A percentile compares a stretch with the other conserved stretches of the same genome.
These are phyloP conservation scores for Annona cherimola DNA, from an alignment of 164 flowering plant genomes.

Conservation along the genomic window DNA sequence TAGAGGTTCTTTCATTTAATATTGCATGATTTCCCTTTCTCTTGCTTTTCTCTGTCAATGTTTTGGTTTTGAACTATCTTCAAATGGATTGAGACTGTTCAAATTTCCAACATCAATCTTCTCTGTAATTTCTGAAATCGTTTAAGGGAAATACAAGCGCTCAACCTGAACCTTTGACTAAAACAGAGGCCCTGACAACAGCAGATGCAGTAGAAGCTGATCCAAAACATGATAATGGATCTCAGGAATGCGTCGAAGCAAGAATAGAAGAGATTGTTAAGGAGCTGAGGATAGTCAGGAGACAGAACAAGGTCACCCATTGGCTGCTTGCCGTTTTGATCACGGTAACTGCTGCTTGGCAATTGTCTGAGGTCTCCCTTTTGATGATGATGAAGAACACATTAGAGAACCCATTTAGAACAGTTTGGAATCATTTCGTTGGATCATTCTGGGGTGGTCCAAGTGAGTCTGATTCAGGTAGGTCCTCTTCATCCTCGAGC, in stretches of 20 bases:
- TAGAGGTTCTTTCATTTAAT: no score
- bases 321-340: conserved; percentile 64
- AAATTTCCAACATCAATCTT: not conserved
- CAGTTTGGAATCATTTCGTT: conserved; percentile 33
- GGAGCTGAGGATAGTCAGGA: conserved; percentile 55
- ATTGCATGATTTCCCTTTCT: no score
- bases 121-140: conserved; percentile 37
- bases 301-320: conserved; percentile 63
- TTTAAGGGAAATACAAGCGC: conserved; percentile 19
- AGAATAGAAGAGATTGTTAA: conserved; percentile 42
- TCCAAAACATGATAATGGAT: conserved; percentile 5
- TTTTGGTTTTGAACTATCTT: not conserved
- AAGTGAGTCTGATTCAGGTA: conserved; percentile 10
- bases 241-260: conserved; percentile 1
- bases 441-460: conserved; percentile 21
- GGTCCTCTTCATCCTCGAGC: conserved; percentile 7
- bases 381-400: conserved; percentile 43
- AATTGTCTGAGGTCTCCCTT: conserved; percentile 71
- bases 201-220: conserved; percentile 11
- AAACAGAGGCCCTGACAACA: conserved; percentile 13
- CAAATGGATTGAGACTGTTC: not conserved
- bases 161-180: conserved; percentile 9
- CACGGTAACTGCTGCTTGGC: conserved; percentile 57
- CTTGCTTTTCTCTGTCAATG: no score
- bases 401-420: conserved; percentile 50